Percentiles rank a stretch among this genome's conserved stretches.
Evolutionary conservation across 805 yeast species (phyloP).

Genomic region (Zygoascus tannicola): DNA sequence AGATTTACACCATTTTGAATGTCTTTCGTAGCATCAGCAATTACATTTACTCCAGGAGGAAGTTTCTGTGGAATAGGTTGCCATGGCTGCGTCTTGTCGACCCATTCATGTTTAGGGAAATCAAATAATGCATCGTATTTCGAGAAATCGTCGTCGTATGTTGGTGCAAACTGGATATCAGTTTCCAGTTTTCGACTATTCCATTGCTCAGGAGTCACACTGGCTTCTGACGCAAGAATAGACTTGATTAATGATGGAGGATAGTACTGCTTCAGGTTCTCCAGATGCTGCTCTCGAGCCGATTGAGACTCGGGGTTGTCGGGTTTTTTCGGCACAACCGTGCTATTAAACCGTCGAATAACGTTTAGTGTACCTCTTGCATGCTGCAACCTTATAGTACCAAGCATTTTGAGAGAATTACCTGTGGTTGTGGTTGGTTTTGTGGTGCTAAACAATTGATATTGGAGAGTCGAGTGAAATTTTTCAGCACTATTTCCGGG

Average conservation of each 20-base stretch:
- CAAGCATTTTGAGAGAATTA: too few relatives aligned
- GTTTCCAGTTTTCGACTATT: slow-evolving; percentile 34
- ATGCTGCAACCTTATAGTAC: too few relatives aligned
- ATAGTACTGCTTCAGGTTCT: slow-evolving; percentile 62
- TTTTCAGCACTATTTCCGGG: too few relatives aligned
- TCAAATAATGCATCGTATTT: slow-evolving; percentile 72
- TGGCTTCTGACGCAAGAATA: slow-evolving; percentile 70
- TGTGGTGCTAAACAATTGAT: too few relatives aligned
- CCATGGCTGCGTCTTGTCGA: slow-evolving; percentile 42
- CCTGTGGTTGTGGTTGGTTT: too few relatives aligned
- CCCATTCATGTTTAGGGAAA: slow-evolving; percentile 38
- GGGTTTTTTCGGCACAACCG: too few relatives aligned
- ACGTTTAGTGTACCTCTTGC: too few relatives aligned
- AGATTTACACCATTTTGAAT: slow-evolving; percentile 26
- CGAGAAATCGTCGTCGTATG: slow-evolving; percentile 60
- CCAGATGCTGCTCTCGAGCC: slow-evolving; percentile 38
- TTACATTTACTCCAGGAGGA: slow-evolving; percentile 38
- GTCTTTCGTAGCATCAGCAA: slow-evolving; percentile 24
- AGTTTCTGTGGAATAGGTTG: slow-evolving; percentile 48
- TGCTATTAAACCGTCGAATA: too few relatives aligned
- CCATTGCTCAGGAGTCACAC: slow-evolving; percentile 58
- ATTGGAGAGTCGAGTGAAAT: too few relatives aligned
- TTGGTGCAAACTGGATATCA: slow-evolving; percentile 53
- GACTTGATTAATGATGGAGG: slow-evolving; percentile 74
- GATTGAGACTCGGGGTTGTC: too few relatives aligned